Conservation (phyloP, 1,139 yeast genomes). For the Sugiyamaella neomexicana region DNA sequence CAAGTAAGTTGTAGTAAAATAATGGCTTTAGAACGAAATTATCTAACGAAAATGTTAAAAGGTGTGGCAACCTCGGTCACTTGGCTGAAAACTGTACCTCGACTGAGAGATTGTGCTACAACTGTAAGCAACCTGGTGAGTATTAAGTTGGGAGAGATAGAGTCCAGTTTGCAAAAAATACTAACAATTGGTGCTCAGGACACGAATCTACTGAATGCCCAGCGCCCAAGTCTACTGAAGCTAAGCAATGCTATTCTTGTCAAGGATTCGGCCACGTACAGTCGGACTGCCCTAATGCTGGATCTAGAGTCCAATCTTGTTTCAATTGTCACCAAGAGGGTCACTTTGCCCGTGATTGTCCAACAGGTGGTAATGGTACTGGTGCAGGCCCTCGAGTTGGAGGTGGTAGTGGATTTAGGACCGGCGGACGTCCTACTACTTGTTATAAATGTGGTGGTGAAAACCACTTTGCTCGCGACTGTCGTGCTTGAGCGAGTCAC, state of each 20-base stretch:
- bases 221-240: conserved; percentile 76
- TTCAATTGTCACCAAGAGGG: conserved; percentile 70
- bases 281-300: conserved; percentile 54
- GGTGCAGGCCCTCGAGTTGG: conserved; percentile 1
- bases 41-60: conserved; percentile 32
- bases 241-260: conserved; percentile 84
- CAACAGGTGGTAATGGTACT: conserved; percentile 29
- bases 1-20: conserved; percentile 18
- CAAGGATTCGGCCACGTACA: conserved; percentile 71
- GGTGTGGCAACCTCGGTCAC: conserved; percentile 92
- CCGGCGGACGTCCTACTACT: conserved; percentile 47
- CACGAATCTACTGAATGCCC: conserved; percentile 88
- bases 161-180: no score
- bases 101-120: conserved; percentile 84
- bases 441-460: conserved; percentile 94
- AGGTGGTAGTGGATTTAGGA: conserved; percentile 1
- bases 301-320: conserved; percentile 24
- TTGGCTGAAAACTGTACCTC: conserved; percentile 85
- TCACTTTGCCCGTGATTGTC: conserved; percentile 71
- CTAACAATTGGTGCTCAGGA: conserved; percentile 42
- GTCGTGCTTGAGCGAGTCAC: conserved; percentile 57
- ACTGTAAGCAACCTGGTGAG: conserved; percentile 62
- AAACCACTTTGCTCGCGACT: conserved; percentile 89
- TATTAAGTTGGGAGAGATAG: no score
- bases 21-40: background rate